A percentile compares a stretch with the other conserved stretches of the same genome.
These are phyloP conservation scores for Globisporangium ultimum DNA, from an alignment of 352 stramenopile genomes.

Conservation along the genomic window DNA sequence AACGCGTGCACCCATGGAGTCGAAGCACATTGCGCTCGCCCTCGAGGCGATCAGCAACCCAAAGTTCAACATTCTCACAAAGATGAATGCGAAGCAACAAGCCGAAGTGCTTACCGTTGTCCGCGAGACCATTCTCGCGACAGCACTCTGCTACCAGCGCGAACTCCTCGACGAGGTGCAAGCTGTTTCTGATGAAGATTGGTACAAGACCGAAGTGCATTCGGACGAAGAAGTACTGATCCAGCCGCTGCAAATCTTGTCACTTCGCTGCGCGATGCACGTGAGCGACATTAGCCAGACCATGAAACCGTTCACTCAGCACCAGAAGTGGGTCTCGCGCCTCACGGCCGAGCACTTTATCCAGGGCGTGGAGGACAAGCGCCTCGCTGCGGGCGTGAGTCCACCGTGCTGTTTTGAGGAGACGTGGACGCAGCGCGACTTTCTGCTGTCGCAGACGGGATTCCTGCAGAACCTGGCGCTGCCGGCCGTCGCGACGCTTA, in stretches of 20 bases:
- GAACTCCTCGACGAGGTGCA: conserved; percentile 60
- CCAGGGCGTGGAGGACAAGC: conserved; percentile 63
- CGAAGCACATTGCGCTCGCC: conserved; percentile 67
- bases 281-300: conserved; percentile 83
- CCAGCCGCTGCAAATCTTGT: conserved; percentile 44
- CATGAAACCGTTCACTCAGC: conserved; percentile 76
- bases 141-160: conserved; percentile 77
- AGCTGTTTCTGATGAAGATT: conserved; percentile 33
- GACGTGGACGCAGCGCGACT: conserved; percentile 42
- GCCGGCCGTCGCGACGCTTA: conserved; percentile 49
- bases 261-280: conserved; percentile 69
- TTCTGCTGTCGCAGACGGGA: conserved; percentile 52
- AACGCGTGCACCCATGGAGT: conserved; percentile 66
- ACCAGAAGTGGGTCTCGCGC: conserved; percentile 71
- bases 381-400: conserved; percentile 30
- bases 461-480: conserved; percentile 59
- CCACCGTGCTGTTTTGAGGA: conserved; percentile 55
- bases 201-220: conserved; percentile 26
- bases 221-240: conserved; percentile 26
- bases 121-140: conserved; percentile 66
- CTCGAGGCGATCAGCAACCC: conserved; percentile 45
- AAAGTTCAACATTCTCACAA: conserved; percentile 49
- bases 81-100: conserved; percentile 44
- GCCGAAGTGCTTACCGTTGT: conserved; percentile 56
- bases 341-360: conserved; percentile 71